Base-by-base conservation (phyloP, 805 yeast genomes). In the Ogataea ganodermae region DNA sequence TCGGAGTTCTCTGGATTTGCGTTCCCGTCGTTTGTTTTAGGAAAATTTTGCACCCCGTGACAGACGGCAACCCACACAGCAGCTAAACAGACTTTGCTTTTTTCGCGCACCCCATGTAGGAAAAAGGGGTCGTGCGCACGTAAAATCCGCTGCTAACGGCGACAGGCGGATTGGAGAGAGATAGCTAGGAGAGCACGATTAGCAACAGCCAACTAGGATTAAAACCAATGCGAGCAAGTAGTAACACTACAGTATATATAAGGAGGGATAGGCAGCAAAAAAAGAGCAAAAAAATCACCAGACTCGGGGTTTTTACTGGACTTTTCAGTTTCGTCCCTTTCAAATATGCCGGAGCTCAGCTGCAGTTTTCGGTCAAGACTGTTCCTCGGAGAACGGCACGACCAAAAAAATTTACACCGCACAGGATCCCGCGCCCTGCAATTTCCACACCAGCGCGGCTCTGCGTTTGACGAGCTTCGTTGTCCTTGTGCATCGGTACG, bases 281-380 rank as follows among this genome's bases (percentile, higher is more conserved):
- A n/a, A n/a, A n/a, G n/a, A n/a, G n/a, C n/a, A n/a, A n/a, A n/a
- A n/a, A n/a, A n/a, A n/a, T n/a, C n/a, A n/a, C n/a, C n/a, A n/a
- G n/a, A n/a, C n/a, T n/a, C n/a, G n/a, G n/a, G 33, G 18, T 8
- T 30, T 30, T 30, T 30, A 3, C 13, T 8, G 8, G n/a, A 9
- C 33, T 16, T 30, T 16, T n/a, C 13, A 16, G 24, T 22, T 22
- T 8, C 24, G 24, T 33, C 13, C 9, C 26, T 3, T 23, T 17
- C 38, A 6, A 26, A 13, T 17, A 3, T 24, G 20, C 27, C 44
- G 42, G 26, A 38, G 42, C 42, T 23, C 42, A 17, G 42, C 42
- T 42, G 53, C 46, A 50, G 45, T 44, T 50, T 50, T 50, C 53
- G 53, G 53, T 44, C 53, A 46, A 33, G 48, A 35, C 46, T 46